Evolutionary conservation across 2,329 filamentous ascomycete species (phyloP), one percentile per base, ranked within the genome.

Genomic region (Alternaria gaisen): DNA sequence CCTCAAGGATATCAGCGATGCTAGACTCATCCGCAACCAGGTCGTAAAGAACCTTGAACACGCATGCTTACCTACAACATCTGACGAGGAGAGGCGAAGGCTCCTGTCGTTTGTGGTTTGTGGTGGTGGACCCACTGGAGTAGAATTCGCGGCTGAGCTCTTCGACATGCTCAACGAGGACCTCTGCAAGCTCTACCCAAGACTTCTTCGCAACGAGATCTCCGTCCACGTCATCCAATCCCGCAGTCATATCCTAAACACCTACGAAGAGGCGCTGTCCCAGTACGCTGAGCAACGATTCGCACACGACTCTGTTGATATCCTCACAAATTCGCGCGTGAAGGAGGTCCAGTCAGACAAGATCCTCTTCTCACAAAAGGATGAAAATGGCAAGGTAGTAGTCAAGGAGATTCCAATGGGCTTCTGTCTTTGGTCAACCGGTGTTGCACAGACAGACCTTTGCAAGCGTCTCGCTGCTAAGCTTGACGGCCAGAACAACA

Each of bases 91-190:
- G 80, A 89, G 95, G 65, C 90, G 86, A 74, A 88, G 94, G 40
- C 83, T 99, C 16, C 85, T 99, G 5, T 98, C 95, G 0, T 99
- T 99, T 73, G 95, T 97, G n/a, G 83, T 99, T 58, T 94, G 92
- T 74, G 95, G 95, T 55, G 95, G 95, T 71, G 95, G 95, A 0
- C 95, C 95, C 4, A 99, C 95, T 0, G 95, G 95, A 62, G 95
- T 99, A 36, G 95, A 99, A 77, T 99, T 99, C 72, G 96, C 96
- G 1, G 95, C 95, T 6, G 95, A 99, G 77, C 85, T 99, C 7
- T 98, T 91, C 77, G 95, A 99, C 79, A 89, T 99, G 78, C 85
- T 99, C 16, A 99, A 99, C 74, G 96, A 99, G 78, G 95, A 99
- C 76, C 80, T 99, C 43, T 90, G 90, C 43, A 67, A 71, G 52